Evolutionary conservation across 2,329 filamentous ascomycete species (phyloP), one percentile per base, ranked within the genome.

Genomic region (Aschersonia sp.): DNA sequence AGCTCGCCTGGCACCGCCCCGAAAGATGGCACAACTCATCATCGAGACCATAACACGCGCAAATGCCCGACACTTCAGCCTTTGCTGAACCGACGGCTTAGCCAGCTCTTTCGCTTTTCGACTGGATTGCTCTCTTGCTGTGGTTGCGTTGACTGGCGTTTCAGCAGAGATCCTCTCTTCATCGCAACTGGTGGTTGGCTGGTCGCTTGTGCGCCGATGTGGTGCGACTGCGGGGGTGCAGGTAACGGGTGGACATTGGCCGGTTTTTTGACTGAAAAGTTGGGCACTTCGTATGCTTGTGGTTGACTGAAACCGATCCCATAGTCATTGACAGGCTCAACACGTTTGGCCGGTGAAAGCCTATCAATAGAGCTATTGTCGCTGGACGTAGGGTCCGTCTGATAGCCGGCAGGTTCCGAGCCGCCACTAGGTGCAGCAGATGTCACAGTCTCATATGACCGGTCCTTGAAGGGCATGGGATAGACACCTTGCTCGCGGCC

Each of bases 281-380:
- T 61, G 5, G 68, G 62, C 10, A 69, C 55, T 51, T 71, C 70
- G 52, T 70, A 69, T 10, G 64, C 52, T 9, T 67, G 56, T 31
- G 64, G 55, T 50, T 72, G 70, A 44, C 61, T 68, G 56, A 77
- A 75, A 43, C 68, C 71, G 53, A 82, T 82, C 46, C 84, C 83
- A 56, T 86, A 86, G 52, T 74, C 75, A 47, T 84, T 82, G 5
- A 66, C 58, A 5, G 74, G 72, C 45, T 80, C 74, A 31, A 58
- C 59, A 49, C 71, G 75, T 56, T 76, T 75, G 38, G 71, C 68
- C 4, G 72, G 70, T 46, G 80, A 75, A 30, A 81, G 70, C 52
- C 87, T 82, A 60, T 95, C 87, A 55, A 94, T 78, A 2, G 88
- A 94, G 67, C 87, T 94, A 67, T 94, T 94, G 60, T 95, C 85